Conservation (phyloP, 805 yeast genomes). For the Lipomyces kockii region DNA sequence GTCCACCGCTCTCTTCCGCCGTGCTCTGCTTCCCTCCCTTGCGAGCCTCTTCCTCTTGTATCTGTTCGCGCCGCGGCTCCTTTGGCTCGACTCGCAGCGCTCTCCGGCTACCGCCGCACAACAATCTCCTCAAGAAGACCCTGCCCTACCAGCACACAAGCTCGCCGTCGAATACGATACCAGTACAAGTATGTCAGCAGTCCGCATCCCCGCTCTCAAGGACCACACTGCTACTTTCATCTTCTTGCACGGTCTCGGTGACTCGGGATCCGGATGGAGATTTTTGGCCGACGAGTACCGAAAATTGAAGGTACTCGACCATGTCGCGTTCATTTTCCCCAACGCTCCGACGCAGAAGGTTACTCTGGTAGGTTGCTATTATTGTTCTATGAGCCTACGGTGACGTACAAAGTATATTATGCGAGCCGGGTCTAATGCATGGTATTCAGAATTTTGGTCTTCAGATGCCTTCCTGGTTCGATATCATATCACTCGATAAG, state of each 20-base stretch:
- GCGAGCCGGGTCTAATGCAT: not conserved
- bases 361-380: constrained; percentile 49
- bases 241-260: constrained; percentile 82
- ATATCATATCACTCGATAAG: constrained; percentile 39
- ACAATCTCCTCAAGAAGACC: not conserved
- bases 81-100: not conserved
- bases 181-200: constrained; percentile 28
- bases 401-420: not conserved
- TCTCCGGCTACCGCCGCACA: not conserved
- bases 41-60: constrained; percentile 10
- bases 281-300: constrained; percentile 70
- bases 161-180: not conserved
- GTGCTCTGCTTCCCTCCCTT: not conserved
- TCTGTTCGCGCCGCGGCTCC: not conserved
- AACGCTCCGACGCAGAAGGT: constrained; percentile 80
- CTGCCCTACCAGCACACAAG: not conserved
- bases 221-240: constrained; percentile 39
- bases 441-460: constrained; percentile 57
- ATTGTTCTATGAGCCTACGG: constrained; percentile 2
- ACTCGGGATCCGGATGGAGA: constrained; percentile 86
- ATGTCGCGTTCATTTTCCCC: constrained; percentile 81
- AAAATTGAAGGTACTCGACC: constrained; percentile 51
- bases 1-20: constrained; percentile 2
- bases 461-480: constrained; percentile 82
- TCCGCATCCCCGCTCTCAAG: constrained; percentile 34